Evolutionary conservation across 2,329 filamentous ascomycete genomes (phyloP).

Genomic region (Pseudonectria buxi): DNA sequence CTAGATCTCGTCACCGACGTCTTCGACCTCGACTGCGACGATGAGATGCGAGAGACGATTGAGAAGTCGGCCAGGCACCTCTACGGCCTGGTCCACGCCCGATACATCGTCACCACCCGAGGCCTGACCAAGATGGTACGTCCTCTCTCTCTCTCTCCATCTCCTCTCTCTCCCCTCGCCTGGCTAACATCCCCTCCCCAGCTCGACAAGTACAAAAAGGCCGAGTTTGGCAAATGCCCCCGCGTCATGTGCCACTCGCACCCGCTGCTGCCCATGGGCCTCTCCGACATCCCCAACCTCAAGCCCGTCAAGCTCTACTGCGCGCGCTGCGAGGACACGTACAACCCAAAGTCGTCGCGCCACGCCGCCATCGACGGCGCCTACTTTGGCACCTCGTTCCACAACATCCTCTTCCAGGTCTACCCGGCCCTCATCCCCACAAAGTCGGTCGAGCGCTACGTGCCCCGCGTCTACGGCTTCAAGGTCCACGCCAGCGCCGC

Average conservation of each 20-base stretch:
- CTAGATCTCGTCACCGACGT: slow-evolving; percentile 96
- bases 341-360: slow-evolving; percentile 96
- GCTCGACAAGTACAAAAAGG: slow-evolving; percentile 99
- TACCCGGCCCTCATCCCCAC: slow-evolving; percentile 83
- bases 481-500: slow-evolving; percentile 87
- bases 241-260: slow-evolving; percentile 92
- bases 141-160: slow-evolving; percentile 3
- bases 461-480: slow-evolving; percentile 90
- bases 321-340: slow-evolving; percentile 92
- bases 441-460: slow-evolving; percentile 80
- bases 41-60: slow-evolving; percentile 96
- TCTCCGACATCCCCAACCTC: slow-evolving; percentile 78
- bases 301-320: slow-evolving; percentile 97
- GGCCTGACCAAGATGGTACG: slow-evolving; percentile 93
- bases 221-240: slow-evolving; percentile 95
- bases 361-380: slow-evolving; percentile 94
- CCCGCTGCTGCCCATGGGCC: slow-evolving; percentile 88
- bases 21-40: slow-evolving; percentile 96
- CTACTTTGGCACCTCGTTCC: slow-evolving; percentile 97
- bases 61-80: slow-evolving; percentile 95
- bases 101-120: slow-evolving; percentile 93
- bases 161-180: neutral
- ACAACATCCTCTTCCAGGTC: slow-evolving; percentile 98
- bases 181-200: slow-evolving; percentile 30
- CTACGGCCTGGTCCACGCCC: slow-evolving; percentile 90